Evolutionary conservation across 2,329 filamentous ascomycete species (phyloP).

Genomic region (Fusarium sororula): DNA sequence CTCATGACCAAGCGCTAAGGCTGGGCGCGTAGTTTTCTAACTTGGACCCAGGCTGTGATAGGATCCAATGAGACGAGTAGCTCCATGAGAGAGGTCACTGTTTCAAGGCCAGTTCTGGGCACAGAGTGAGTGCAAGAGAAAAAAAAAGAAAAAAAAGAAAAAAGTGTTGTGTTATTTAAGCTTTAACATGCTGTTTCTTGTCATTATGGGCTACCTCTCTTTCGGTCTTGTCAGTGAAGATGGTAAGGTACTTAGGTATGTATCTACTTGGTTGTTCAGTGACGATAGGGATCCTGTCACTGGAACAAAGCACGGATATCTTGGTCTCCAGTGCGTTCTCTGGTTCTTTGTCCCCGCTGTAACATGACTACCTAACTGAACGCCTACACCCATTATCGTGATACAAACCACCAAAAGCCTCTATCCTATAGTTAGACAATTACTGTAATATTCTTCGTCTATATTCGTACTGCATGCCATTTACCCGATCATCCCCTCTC

Average conservation of each 20-base stretch:
- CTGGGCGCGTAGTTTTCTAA: constrained; percentile 16
- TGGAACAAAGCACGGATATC: constrained; percentile 5
- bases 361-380: not conserved
- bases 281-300: not conserved
- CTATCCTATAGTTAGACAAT: not conserved
- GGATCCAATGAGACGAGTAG: constrained; percentile 2
- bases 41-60: not conserved
- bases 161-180: constrained; percentile 2
- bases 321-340: not conserved
- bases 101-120: not conserved
- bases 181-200: not conserved
- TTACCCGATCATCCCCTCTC: not conserved
- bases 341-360: not conserved
- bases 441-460: not conserved
- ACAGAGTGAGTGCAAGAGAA: not conserved
- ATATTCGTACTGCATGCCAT: not conserved
- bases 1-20: constrained; percentile 8
- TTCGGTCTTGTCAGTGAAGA: not conserved
- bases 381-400: not conserved
- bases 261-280: not conserved
- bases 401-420: not conserved
- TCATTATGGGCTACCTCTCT: constrained; percentile 26
- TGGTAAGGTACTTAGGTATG: too few relatives aligned
- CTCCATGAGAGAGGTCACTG: not conserved
- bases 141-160: too few relatives aligned